Conservation (phyloP, 2,329 filamentous ascomycete genomes). For the Hymenoscyphus albidus region DNA sequence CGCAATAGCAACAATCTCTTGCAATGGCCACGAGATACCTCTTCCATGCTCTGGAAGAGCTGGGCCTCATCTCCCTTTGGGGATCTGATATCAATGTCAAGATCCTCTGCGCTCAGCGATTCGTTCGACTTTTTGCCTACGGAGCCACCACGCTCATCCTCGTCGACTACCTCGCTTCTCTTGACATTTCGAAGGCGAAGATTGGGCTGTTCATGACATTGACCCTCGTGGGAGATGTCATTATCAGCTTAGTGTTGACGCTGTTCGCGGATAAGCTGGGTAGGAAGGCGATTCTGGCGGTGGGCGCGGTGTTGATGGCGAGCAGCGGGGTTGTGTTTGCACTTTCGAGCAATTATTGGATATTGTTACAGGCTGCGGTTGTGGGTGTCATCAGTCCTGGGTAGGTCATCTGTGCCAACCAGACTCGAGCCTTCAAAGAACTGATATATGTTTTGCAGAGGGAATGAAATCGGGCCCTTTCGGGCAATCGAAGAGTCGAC, state of each 20-base stretch:
- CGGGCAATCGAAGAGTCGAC: slow-evolving; percentile 59
- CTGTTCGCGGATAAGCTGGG: slow-evolving; percentile 56
- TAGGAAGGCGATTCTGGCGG: slow-evolving; percentile 48
- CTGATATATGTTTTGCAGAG: slow-evolving; percentile 38
- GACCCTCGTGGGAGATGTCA: slow-evolving; percentile 56
- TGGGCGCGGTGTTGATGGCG: slow-evolving; percentile 53
- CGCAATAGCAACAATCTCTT: background rate
- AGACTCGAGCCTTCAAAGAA: background rate
- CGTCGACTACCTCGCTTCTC: slow-evolving; percentile 50
- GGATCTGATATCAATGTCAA: slow-evolving; percentile 48
- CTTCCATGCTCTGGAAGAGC: slow-evolving; percentile 36
- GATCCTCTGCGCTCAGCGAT: slow-evolving; percentile 55
- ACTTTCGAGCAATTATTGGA: slow-evolving; percentile 50
- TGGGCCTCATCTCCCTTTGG: slow-evolving; percentile 44
- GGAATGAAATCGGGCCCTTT: slow-evolving; percentile 62
- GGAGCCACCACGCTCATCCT: slow-evolving; percentile 55
- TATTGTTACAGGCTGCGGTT: slow-evolving; percentile 53
- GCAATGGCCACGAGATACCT: slow-evolving; percentile 25
- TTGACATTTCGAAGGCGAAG: slow-evolving; percentile 47
- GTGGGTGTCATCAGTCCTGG: slow-evolving; percentile 59
- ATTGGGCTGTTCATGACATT: slow-evolving; percentile 64
- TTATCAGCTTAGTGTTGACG: slow-evolving; percentile 56
- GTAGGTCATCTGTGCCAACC: slow-evolving; percentile 27
- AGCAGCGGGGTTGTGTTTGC: slow-evolving; percentile 55
- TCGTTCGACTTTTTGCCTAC: slow-evolving; percentile 61